Base-by-base conservation (phyloP, 192 early-diverging fungal species). In the Globomyces pollinis-pini region DNA sequence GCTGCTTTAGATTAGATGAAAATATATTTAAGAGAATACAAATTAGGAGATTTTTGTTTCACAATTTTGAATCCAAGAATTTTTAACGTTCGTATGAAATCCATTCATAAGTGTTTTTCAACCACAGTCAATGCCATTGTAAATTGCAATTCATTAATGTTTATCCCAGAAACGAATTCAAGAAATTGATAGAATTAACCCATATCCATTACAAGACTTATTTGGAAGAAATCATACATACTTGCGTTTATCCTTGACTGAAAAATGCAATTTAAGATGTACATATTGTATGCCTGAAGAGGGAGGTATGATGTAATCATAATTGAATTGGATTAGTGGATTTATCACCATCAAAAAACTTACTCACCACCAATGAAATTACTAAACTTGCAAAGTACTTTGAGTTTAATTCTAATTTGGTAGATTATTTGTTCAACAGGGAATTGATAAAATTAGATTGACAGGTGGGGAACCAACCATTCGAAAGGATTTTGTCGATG, bases 401-500 rank as follows among this genome's bases (percentile, higher is more conserved):
- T n/a, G n/a, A n/a, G n/a, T n/a, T n/a, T n/a, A n/a, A 38, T 62
- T 93, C 28, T 69, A 77, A 0, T 54, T 98, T 1, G 88, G 91
- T 0, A 63, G 74, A 18, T 43, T 96, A 30, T 98, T 98, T 80
- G 92, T 98, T 3, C 49, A 60, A 18, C 82, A 92, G 49, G 92
- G 93, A 9, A 88, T 96, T 1, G 88, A 81, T 36, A 98, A 98
- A 74, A 95, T 98, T 57, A 79, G 93, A 41, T 68, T 98, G 34
- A 98, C 95, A 0, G 95, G 95, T 49, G 95, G 95, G 2, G 95
- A 98, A 63, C 95, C 95, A 1, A 96, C 93, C 0, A 81, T 98
- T 28, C 79, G 95, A 56, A 87, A 85, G 47, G 95, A 98, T 60
- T 81, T 98, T 41, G 65, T 89, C 12, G 85, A 93, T 20, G 74